Evolutionary conservation across 78 protist genomes (phyloP), one percentile per base, ranked within the genome.

Genomic region (Dictyostelium intermedium): DNA sequence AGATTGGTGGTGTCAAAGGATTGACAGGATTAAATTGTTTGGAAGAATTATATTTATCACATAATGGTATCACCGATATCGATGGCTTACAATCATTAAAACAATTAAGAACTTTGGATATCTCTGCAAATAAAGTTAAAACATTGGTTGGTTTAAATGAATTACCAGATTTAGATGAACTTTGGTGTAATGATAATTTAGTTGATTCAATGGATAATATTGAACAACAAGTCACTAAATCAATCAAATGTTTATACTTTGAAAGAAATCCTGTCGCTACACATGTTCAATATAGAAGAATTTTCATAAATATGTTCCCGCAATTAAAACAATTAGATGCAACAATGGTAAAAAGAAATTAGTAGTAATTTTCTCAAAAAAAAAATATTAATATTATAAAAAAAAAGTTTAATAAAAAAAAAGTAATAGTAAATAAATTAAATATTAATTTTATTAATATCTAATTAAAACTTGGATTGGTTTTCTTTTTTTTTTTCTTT

Each of bases 291-390:
- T 89, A 89, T 69, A n/a, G 94, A 50, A 89, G 94, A 80, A 89
- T 89, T n/a, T 89, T 89, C 56, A 89, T 89, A 16, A 89, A 89
- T 69, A 89, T 89, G 85, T 89, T 89, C 63, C 94, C 94, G 34
- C 32, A 56, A 79, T 60, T 87, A 39, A 87, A 41, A 30, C 93
- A 87, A 87, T 41, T 87, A 18, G 93, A 87, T 78, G 93, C 93
- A 41, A 61, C 93, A 3, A n/a, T 37, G 25, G 93, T 87, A 2
- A 87, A 78, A 87, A 87, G 93, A 79, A 41, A 45, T 53, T 87
- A 87, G n/a, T n/a, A n/a, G n/a, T n/a, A n/a, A n/a, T n/a, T n/a
- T n/a, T n/a, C n/a, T n/a, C n/a, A n/a, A n/a, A 78, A 72, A 13
- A 34, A 32, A 70, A 70, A 14, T 27, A 45, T 9, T 45, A 45